A percentile compares a stretch with the other conserved stretches of the same genome.
Evolutionary conservation across 371 early-diverging fungal genomes (phyloP).

Genomic region (Mortierella sp.): DNA sequence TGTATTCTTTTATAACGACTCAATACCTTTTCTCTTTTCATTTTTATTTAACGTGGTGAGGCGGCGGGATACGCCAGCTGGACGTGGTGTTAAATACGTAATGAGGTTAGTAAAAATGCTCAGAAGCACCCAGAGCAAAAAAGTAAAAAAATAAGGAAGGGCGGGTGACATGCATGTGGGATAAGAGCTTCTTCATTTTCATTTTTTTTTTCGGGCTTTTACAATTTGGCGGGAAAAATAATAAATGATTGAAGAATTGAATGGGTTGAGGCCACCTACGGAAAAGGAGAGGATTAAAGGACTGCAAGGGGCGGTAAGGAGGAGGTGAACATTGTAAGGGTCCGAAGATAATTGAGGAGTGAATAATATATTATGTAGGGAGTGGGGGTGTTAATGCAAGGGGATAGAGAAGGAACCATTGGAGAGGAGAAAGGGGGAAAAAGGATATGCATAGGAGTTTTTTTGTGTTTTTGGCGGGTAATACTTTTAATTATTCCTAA

Average conservation of each 20-base stretch:
- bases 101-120: background rate
- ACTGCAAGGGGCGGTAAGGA: background rate
- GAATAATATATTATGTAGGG: background rate
- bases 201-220: background rate
- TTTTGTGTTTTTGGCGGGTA: constrained; percentile 13
- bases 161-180: background rate
- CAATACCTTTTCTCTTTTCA: background rate
- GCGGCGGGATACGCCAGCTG: background rate
- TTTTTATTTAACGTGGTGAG: background rate
- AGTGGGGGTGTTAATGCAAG: background rate
- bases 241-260: background rate
- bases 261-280: background rate
- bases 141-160: background rate
- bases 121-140: background rate
- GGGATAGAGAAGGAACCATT: background rate
- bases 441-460: background rate
- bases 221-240: constrained; percentile 8
- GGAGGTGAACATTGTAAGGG: too few relatives aligned
- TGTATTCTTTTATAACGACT: too few relatives aligned
- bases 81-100: background rate
- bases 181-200: too few relatives aligned
- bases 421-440: background rate
- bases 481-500: background rate
- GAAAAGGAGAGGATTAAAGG: background rate
- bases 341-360: background rate